Conservation (phyloP, 177 flowering plant species). For the Vitis hybrid region DNA sequence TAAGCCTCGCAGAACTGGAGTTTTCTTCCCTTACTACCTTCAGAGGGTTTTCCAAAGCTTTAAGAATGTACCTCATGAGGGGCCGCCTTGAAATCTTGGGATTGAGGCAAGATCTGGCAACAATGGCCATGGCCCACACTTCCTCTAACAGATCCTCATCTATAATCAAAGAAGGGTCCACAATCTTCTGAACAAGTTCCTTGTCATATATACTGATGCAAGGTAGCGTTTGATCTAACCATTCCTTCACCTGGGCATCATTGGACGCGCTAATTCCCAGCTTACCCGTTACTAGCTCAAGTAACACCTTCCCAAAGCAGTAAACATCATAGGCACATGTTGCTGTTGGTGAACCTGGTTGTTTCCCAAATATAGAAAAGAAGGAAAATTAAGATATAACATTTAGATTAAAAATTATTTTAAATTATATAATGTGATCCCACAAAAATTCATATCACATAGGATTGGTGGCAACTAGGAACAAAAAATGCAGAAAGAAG, state of each 20-base stretch:
- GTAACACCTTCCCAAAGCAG: conserved; percentile 56
- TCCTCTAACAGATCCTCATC: conserved; percentile 56
- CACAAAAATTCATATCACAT: no score
- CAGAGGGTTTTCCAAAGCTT: conserved; percentile 52
- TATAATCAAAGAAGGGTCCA: conserved; percentile 46
- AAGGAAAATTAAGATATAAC: neutral
- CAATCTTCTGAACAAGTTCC: conserved; percentile 45
- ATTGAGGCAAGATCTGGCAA: conserved; percentile 54
- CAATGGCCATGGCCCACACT: conserved; percentile 60
- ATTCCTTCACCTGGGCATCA: conserved; percentile 35
- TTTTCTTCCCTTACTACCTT: conserved; percentile 50
- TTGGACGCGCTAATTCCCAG: conserved; percentile 44
- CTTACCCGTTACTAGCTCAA: conserved; percentile 54
- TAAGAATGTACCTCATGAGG: conserved; percentile 49
- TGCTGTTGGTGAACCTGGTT: conserved; percentile 32
- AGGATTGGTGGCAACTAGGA: no score
- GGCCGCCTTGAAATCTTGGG: conserved; percentile 54
- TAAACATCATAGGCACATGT: conserved; percentile 46
- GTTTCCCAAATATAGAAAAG: neutral
- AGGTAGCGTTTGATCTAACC: conserved; percentile 38
- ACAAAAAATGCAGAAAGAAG: no score
- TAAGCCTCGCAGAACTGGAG: conserved; percentile 42
- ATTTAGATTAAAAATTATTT: neutral
- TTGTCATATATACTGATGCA: conserved; percentile 47
- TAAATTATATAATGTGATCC: neutral